Percentiles rank a stretch among this genome's conserved stretches.
Evolutionary conservation across 225 moss, liverwort and hornwort species (phyloP).

Genomic region (Physcomitrium patens): DNA sequence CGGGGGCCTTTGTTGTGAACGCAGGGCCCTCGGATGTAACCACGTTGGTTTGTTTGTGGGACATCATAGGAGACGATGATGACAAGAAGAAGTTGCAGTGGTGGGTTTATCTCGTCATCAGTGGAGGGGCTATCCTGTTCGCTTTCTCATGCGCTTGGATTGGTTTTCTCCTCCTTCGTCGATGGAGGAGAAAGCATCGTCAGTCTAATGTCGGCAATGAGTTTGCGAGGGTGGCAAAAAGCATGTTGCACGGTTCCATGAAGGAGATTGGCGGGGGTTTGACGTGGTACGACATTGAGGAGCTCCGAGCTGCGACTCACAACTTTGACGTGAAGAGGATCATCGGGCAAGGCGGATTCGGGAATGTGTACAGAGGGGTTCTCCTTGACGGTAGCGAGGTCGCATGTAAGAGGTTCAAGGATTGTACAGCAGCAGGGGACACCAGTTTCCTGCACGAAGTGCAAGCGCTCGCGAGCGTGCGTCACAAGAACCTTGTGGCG

Average conservation of each 20-base stretch:
- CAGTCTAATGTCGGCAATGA: background rate
- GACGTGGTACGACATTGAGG: constrained; percentile 52
- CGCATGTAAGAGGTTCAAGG: constrained; percentile 63
- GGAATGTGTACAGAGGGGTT: constrained; percentile 61
- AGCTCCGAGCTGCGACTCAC: constrained; percentile 58
- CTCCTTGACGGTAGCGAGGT: constrained; percentile 24
- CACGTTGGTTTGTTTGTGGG: constrained; percentile 36
- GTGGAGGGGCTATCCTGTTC: constrained; percentile 1
- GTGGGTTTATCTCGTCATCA: constrained; percentile 26
- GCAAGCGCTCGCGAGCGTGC: constrained; percentile 63
- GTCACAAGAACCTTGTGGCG: constrained; percentile 67
- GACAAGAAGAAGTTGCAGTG: background rate
- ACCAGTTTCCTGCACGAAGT: constrained; percentile 68
- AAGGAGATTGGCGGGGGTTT: constrained; percentile 47
- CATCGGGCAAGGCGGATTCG: constrained; percentile 71
- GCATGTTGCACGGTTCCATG: constrained; percentile 39
- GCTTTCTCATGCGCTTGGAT: background rate
- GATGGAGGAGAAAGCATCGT: background rate
- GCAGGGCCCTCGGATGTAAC: constrained; percentile 31
- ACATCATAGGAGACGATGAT: constrained; percentile 1
- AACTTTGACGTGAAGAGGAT: constrained; percentile 55
- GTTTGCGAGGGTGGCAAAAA: constrained; percentile 50
- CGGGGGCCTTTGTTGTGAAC: constrained; percentile 21
- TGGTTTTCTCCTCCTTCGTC: background rate
- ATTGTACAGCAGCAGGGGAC: constrained; percentile 55